Conservation (phyloP, 805 yeast genomes). For the Candida nitratophila region DNA sequence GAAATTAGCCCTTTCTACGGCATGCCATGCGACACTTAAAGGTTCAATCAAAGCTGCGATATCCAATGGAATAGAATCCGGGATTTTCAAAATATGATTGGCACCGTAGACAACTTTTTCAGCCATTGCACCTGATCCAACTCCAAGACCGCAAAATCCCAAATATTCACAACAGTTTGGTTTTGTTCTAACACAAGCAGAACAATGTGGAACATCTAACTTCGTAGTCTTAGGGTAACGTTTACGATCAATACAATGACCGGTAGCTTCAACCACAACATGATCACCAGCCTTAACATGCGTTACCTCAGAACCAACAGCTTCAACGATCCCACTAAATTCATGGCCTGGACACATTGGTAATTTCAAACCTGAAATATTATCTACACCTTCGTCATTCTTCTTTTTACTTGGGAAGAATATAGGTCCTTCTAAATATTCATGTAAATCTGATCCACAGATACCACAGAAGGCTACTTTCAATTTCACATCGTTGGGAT, state of each 20-base stretch:
- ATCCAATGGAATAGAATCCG: conserved; percentile 25
- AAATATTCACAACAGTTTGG: conserved; percentile 39
- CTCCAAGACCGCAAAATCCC: conserved; percentile 43
- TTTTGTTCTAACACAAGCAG: conserved; percentile 34
- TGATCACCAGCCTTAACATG: conserved; percentile 44
- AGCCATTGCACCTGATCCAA: conserved; percentile 39
- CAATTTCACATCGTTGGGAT: conserved; percentile 23
- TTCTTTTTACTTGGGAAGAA: conserved; percentile 33
- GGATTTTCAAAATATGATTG: conserved; percentile 27
- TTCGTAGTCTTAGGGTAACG: conserved; percentile 23
- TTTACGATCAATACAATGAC: conserved; percentile 35
- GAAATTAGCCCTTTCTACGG: conserved; percentile 40
- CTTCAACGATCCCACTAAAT: conserved; percentile 22
- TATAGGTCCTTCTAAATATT: conserved; percentile 51
- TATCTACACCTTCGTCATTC: conserved; percentile 23
- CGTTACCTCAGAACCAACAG: conserved; percentile 39
- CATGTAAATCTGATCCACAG: conserved; percentile 58
- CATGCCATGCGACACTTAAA: conserved; percentile 54
- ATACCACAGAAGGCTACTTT: conserved; percentile 46
- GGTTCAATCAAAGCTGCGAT: conserved; percentile 51
- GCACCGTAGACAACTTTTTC: conserved; percentile 32
- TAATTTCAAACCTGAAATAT: conserved; percentile 31
- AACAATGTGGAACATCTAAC: conserved; percentile 29
- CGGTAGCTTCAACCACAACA: conserved; percentile 58
- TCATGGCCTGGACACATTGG: conserved; percentile 32